These are phyloP conservation scores for Amanita rimosa DNA, from an alignment of 768 basidiomycete species.

Conservation along the genomic window DNA sequence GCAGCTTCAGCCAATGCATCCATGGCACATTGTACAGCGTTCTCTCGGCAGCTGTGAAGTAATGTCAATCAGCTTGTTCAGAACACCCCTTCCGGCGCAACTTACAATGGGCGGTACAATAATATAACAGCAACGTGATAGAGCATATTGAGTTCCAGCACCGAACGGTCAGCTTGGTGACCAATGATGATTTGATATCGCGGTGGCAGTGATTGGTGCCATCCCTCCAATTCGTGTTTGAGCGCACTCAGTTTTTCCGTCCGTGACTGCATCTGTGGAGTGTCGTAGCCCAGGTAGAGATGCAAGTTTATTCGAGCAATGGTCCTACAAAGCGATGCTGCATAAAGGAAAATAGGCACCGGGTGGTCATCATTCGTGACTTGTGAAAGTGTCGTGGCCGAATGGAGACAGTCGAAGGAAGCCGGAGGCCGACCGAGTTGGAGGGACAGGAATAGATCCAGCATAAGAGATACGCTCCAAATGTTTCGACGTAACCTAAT, in stretches of 20 bases:
- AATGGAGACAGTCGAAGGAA: slow-evolving; percentile 12
- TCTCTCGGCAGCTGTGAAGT: slow-evolving; percentile 10
- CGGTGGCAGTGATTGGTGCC: slow-evolving; percentile 16
- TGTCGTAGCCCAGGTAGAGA: slow-evolving; percentile 13
- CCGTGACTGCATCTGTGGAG: slow-evolving; percentile 5
- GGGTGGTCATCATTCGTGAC: slow-evolving; percentile 5
- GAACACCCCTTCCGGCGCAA: background rate
- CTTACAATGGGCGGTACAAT: slow-evolving; percentile 17
- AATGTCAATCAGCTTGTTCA: background rate
- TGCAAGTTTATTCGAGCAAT: slow-evolving; percentile 17
- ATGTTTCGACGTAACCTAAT: slow-evolving; percentile 11
- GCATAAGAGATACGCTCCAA: slow-evolving; percentile 15
- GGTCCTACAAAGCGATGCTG: slow-evolving; percentile 13
- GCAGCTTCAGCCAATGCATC: slow-evolving; percentile 14
- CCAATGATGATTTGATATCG: slow-evolving; percentile 17
- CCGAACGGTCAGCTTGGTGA: slow-evolving; percentile 13
- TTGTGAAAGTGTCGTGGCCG: background rate
- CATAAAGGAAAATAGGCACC: slow-evolving; percentile 13
- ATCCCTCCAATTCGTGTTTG: slow-evolving; percentile 14
- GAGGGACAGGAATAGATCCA: slow-evolving; percentile 17
- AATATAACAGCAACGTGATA: slow-evolving; percentile 18
- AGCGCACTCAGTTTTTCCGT: slow-evolving; percentile 10
- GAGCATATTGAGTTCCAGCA: slow-evolving; percentile 19
- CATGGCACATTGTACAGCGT: slow-evolving; percentile 9
- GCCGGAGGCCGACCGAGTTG: slow-evolving; percentile 17